Conservation (phyloP, 2,329 filamentous ascomycete genomes). For the Knufia fluminis region DNA sequence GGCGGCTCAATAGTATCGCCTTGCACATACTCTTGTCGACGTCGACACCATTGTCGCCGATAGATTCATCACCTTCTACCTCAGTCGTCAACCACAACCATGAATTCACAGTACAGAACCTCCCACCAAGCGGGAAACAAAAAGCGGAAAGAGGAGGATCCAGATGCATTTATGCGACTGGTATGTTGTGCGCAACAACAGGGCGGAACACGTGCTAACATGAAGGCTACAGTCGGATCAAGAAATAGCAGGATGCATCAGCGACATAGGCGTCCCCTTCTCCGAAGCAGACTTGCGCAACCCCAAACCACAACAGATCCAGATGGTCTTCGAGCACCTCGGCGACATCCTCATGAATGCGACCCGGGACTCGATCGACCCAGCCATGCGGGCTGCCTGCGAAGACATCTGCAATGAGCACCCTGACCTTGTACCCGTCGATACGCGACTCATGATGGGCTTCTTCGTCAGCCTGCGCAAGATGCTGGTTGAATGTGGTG, state of each 20-base stretch:
- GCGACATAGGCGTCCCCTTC: slow-evolving; percentile 89
- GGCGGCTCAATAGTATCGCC: background rate
- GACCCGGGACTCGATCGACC: slow-evolving; percentile 85
- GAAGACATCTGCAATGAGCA: slow-evolving; percentile 76
- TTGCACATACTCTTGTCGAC: background rate
- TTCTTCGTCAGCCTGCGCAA: slow-evolving; percentile 80
- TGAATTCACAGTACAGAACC: slow-evolving; percentile 44
- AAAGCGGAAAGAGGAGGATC: slow-evolving; percentile 49
- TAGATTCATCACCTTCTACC: background rate
- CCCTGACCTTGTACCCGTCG: slow-evolving; percentile 70
- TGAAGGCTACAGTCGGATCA: slow-evolving; percentile 49
- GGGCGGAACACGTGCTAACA: slow-evolving; percentile 14
- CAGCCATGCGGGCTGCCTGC: slow-evolving; percentile 85
- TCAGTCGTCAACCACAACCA: slow-evolving; percentile 30
- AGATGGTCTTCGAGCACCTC: slow-evolving; percentile 97
- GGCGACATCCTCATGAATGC: slow-evolving; percentile 89
- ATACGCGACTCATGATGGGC: slow-evolving; percentile 89
- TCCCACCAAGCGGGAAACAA: slow-evolving; percentile 36
- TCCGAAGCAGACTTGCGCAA: slow-evolving; percentile 80
- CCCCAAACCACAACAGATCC: slow-evolving; percentile 86
- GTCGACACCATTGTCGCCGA: background rate
- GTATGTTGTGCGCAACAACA: slow-evolving; percentile 28
- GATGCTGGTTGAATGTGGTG: slow-evolving; percentile 74
- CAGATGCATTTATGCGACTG: slow-evolving; percentile 49
- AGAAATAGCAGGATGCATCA: slow-evolving; percentile 95